Evolutionary conservation across 148 eudicot species (phyloP), one percentile per base, ranked within the genome.

Genomic region (Chenopodium album): DNA sequence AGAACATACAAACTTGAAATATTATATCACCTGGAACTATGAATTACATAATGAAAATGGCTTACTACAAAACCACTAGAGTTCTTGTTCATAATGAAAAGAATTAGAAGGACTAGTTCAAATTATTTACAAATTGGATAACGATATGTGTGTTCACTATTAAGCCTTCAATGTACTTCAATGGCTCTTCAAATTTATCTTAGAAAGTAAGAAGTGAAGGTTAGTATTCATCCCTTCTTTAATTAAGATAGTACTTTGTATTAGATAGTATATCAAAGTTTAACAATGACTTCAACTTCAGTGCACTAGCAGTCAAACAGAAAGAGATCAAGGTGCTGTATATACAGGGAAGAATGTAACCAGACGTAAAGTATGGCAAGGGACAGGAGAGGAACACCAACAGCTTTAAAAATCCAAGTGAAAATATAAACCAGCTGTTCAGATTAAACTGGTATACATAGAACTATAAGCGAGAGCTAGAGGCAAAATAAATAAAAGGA

Each of bases 161-260:
- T 50, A 75, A 56, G 46, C 56, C 37, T 75, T 9, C 16, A 41
- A 37, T 34, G 67, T 34, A 29, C 44, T 56, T 75, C 65, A 56
- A 54, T 56, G 78, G 78, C 78, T 32, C 62, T 59, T 59, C 50
- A 76, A 19, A 52, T 41, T 7, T 41, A 76, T 31, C 68, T 59
- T 34, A 29, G 78, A 60, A 63, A 59, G 8, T 48, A 29, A 28
- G 26, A 10, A 32, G 32, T 10, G 22, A 31, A 2, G 29, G 16
- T 4, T 8, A 31, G 20, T 34, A 29, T 22, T 19, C 54, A 54
- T 7, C 78, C 78, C 78, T 52, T 32, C 46, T 31, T 31, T 16
- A 10, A 69, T 14, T 56, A 56, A 56, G 46, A 69, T 69, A 69
- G 32, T 17, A 31, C 2, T 32, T 34, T 7, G 7, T 41, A 41